Evolutionary conservation across 2,329 filamentous ascomycete species (phyloP).

Genomic region (Xylaria multiplex): DNA sequence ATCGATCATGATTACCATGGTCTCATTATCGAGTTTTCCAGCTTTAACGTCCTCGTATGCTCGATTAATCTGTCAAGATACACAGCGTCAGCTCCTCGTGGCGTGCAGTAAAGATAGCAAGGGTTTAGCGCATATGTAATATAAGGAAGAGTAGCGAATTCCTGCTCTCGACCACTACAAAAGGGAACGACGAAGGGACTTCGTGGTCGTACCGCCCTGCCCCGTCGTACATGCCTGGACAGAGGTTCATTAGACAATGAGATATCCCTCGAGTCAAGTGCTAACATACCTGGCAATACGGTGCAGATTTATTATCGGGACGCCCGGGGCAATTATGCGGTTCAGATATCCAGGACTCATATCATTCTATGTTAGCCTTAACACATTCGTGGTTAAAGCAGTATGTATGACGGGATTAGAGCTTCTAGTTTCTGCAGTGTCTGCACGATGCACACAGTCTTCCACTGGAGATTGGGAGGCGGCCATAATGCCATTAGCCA

Average conservation of each 20-base stretch:
- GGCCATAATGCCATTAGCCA: conserved; percentile 33
- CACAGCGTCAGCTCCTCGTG: conserved; percentile 17
- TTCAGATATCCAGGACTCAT: conserved; percentile 67
- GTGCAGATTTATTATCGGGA: conserved; percentile 85
- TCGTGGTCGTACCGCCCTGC: conserved; percentile 57
- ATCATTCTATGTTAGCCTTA: conserved; percentile 15
- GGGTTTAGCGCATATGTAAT: background rate
- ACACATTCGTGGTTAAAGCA: conserved; percentile 41
- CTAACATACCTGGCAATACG: conserved; percentile 50
- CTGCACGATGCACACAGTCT: background rate
- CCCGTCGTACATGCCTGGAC: conserved; percentile 70
- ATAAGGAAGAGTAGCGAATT: background rate
- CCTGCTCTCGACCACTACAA: background rate
- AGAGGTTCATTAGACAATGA: conserved; percentile 10
- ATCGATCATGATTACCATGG: conserved; percentile 77
- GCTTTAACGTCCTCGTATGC: conserved; percentile 71
- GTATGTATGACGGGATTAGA: background rate
- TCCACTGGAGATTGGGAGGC: background rate
- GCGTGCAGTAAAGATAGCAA: background rate
- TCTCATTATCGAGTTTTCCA: conserved; percentile 66
- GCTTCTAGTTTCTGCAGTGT: background rate
- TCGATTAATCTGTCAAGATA: conserved; percentile 63
- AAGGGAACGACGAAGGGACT: background rate
- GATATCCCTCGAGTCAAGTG: conserved; percentile 39
- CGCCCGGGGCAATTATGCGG: conserved; percentile 68